Percentiles rank a stretch among this genome's conserved stretches.
These are phyloP conservation scores for Trichosanthes cucumerina DNA, from an alignment of 306 rosid species.

Conservation along the genomic window DNA sequence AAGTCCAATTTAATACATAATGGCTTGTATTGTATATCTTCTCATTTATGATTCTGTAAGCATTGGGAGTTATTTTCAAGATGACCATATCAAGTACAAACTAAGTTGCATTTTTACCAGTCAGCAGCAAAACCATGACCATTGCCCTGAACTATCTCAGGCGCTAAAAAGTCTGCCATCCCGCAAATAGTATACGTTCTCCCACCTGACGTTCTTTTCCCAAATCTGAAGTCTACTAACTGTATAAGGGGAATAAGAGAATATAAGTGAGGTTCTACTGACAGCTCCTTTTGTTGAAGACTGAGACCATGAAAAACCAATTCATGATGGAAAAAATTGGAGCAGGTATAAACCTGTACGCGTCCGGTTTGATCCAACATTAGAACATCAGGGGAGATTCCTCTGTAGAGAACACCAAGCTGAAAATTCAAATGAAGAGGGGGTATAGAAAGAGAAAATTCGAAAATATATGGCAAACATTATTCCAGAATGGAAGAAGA, in stretches of 20 bases:
- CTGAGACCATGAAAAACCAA: not conserved
- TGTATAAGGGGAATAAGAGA: constrained; percentile 15
- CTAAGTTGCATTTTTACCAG: constrained; percentile 48
- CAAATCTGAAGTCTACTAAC: constrained; percentile 90
- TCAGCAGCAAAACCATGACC: constrained; percentile 92
- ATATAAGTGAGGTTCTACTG: not conserved
- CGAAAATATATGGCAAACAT: not conserved
- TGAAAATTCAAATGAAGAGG: constrained; percentile 44
- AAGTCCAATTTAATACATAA: not conserved
- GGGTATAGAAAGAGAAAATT: not conserved
- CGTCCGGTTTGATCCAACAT: constrained; percentile 75
- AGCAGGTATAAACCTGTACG: constrained; percentile 46
- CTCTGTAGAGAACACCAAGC: constrained; percentile 90
- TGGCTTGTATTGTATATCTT: not conserved
- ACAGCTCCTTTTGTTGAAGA: not conserved
- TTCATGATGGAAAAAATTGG: not conserved
- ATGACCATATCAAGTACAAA: constrained; percentile 11
- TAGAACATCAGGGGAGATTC: constrained; percentile 78
- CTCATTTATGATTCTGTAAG: not conserved
- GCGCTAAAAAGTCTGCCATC: constrained; percentile 76
- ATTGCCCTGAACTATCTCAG: constrained; percentile 88
- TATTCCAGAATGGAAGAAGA: not conserved
- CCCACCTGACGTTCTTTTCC: constrained; percentile 52
- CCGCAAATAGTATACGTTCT: constrained; percentile 94
- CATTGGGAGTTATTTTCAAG: not conserved